A percentile compares a stretch with the other conserved stretches of the same genome.
These are phyloP conservation scores for Linnemannia zychae DNA, from an alignment of 192 early-diverging fungal species.

Conservation along the genomic window DNA sequence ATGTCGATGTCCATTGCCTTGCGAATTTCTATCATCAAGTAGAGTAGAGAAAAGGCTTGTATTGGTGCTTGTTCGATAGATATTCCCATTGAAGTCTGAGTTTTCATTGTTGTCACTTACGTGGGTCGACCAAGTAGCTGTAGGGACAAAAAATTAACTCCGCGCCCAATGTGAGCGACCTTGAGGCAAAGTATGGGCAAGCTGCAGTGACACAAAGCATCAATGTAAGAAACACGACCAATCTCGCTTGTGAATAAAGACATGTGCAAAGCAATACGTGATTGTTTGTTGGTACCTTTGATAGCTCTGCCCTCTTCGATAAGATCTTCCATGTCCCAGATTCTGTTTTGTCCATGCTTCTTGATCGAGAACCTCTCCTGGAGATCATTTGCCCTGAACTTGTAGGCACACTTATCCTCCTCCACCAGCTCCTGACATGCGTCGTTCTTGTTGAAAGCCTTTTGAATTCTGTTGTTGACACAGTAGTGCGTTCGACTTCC, in stretches of 20 bases:
- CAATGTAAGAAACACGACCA: not conserved
- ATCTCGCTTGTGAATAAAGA: not conserved
- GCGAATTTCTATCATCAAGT: constrained; percentile 39
- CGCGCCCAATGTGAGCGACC: constrained; percentile 51
- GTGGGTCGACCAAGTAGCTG: constrained; percentile 72
- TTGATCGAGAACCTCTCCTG: not conserved
- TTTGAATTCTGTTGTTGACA: constrained; percentile 59
- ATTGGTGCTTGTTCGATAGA: not conserved
- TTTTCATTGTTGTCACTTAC: constrained; percentile 6
- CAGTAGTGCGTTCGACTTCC: constrained; percentile 76
- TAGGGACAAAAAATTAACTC: constrained; percentile 77
- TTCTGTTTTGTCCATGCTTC: not conserved
- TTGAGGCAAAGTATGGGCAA: constrained; percentile 72
- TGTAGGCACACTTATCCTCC: constrained; percentile 47
- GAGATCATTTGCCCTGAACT: constrained; percentile 29
- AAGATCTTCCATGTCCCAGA: constrained; percentile 51
- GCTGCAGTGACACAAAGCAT: constrained; percentile 25
- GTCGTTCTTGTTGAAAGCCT: constrained; percentile 34
- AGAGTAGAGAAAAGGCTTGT: not conserved
- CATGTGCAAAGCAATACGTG: constrained; percentile 19
- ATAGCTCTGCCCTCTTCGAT: constrained; percentile 6
- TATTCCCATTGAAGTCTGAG: not conserved
- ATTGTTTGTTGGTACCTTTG: constrained; percentile 8
- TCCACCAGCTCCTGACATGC: constrained; percentile 62
- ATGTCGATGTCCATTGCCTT: constrained; percentile 69